Conservation (phyloP, 179 eudicot genomes). For the Silene noctiflora region DNA sequence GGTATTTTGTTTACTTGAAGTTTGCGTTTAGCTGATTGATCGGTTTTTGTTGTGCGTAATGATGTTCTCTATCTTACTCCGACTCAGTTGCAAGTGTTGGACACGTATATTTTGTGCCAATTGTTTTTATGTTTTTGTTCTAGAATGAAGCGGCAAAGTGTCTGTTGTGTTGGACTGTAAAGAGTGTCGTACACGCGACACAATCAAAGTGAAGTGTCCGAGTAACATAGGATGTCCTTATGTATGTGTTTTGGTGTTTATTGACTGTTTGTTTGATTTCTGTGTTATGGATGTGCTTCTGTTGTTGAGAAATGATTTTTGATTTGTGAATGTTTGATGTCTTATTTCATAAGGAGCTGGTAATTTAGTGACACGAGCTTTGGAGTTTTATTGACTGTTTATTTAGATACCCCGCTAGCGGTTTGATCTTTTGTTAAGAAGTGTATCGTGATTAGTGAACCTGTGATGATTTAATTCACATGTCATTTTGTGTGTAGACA, state of each 20-base stretch:
- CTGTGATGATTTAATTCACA: neutral
- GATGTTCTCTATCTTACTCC: neutral
- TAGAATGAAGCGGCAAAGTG: too few relatives aligned
- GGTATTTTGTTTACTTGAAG: slow-evolving; percentile 32
- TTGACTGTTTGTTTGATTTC: neutral
- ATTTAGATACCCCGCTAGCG: too few relatives aligned
- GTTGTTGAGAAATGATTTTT: neutral
- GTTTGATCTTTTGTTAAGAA: too few relatives aligned
- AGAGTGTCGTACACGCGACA: neutral
- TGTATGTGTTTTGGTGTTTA: neutral
- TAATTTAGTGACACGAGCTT: neutral
- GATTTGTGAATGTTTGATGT: neutral
- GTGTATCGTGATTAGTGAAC: neutral
- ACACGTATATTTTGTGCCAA: neutral
- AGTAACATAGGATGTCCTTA: neutral
- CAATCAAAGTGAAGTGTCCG: neutral
- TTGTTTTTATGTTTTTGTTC: neutral
- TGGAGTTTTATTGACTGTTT: neutral
- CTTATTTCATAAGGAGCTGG: neutral
- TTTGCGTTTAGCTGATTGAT: neutral
- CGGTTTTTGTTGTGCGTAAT: neutral
- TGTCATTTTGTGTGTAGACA: neutral
- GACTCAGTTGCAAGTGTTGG: neutral
- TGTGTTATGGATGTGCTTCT: neutral
- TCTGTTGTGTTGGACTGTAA: neutral